Base-by-base conservation (phyloP, 805 yeast species). In the Sugiyamaella floridensis region DNA sequence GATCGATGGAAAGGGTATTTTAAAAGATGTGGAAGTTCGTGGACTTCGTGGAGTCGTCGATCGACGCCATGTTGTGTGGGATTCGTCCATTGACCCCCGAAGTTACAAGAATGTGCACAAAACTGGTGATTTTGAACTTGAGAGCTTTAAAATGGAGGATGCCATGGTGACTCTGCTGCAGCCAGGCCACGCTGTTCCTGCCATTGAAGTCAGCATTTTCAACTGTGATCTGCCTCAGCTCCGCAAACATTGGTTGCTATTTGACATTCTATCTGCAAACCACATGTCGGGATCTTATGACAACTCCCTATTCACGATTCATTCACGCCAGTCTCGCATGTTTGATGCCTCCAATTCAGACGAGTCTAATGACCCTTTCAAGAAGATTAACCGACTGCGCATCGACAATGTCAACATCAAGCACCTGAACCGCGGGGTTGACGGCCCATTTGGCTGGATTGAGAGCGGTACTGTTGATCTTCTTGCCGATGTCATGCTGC, bases 381-480 rank as follows among this genome's bases (percentile, higher is more conserved):
- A 76, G 55, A 75, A 83, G 52, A 79, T 86, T 11, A 88, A 92
- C 1, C 75, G 97, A 44, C 75, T 89, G 56, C 72, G 98, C 48
- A 84, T 90, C 40, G 98, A 93, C 65, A 82, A 89, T 28, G 77
- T 93, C 51, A 83, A 82, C 63, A 78, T 93, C 40, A 96, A 92
- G 60, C 98, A 93, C 68, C 70, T 93, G 53, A 93, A 93, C 64
- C 80, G 87, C 1, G 98, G 97, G 0, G 77, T 87, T 53, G 60
- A 61, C 5, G 99, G 99, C 0, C 96, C 98, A 11, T 89, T 93
- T 68, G 97, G 98, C 6, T 93, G 99, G 99, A 92, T 93, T 52
- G 82, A 88, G 5, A 77, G 80, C 56, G 99, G 99, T 12, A 82
- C 82, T 49, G 98, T 92, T 19, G 97, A 93, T 67, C 84, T 93